Conservation (phyloP, 495 filamentous ascomycete genomes). For the Cenococcum geophilum region DNA sequence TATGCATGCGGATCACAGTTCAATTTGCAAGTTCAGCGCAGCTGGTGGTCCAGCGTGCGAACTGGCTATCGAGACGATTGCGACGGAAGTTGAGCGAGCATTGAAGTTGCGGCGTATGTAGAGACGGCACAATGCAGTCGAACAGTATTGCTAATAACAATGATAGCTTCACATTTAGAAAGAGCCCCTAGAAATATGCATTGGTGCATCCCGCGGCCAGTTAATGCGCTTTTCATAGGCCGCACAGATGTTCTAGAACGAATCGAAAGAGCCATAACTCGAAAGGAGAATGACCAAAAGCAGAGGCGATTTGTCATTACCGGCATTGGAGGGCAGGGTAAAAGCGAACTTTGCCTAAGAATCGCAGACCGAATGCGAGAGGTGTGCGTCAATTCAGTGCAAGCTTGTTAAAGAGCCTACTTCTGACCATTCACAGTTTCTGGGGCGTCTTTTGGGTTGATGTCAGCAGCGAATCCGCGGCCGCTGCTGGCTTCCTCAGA, state of each 20-base stretch:
- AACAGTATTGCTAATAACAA: no score
- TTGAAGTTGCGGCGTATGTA: no score
- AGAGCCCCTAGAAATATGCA: conserved; percentile 14
- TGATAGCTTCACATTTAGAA: no score
- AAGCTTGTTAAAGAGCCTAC: not conserved
- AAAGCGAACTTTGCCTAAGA: conserved; percentile 24
- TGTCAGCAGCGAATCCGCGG: conserved; percentile 5
- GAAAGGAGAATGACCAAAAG: not conserved
- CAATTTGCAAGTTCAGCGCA: no score
- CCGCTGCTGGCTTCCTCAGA: conserved; percentile 11
- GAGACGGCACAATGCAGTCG: no score
- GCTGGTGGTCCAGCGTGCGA: no score
- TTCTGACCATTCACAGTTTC: conserved; percentile 13
- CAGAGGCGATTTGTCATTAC: conserved; percentile 21
- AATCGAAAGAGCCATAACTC: not conserved
- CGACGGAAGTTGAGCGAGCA: no score
- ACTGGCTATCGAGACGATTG: no score
- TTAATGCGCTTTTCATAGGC: conserved; percentile 16
- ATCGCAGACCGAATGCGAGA: conserved; percentile 18
- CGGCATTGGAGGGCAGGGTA: conserved; percentile 19
- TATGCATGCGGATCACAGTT: no score
- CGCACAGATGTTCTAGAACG: conserved; percentile 8
- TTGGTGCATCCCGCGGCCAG: conserved; percentile 12
- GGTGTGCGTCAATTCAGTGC: conserved; percentile 13
- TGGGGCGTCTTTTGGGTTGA: conserved; percentile 28